Conservation (phyloP, 306 rosid genomes). For the Arachis stenosperma region DNA sequence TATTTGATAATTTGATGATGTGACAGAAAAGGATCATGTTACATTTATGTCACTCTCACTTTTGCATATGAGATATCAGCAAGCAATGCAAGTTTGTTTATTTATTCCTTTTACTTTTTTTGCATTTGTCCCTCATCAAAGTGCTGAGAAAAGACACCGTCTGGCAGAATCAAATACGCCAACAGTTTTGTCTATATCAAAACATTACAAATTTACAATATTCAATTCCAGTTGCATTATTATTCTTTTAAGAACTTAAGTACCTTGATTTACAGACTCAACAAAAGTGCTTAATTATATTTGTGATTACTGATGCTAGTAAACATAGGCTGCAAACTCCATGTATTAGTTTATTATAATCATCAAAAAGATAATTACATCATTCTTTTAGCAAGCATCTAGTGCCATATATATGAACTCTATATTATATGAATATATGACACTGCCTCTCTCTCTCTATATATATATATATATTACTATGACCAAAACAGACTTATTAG, state of each 20-base stretch:
- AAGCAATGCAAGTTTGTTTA: background rate
- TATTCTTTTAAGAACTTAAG: background rate
- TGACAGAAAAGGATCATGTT: conserved; percentile 23
- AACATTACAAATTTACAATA: no score
- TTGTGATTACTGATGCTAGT: background rate
- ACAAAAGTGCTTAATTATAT: background rate
- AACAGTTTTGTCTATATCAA: background rate
- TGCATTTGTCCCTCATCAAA: conserved; percentile 25
- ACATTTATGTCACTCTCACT: conserved; percentile 30
- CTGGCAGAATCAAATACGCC: conserved; percentile 30
- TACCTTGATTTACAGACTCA: no score
- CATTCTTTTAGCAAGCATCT: background rate
- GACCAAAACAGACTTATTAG: conserved; percentile 36
- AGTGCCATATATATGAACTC: conserved; percentile 21
- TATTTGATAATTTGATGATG: conserved; percentile 31
- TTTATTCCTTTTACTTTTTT: conserved; percentile 18
- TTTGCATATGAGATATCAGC: background rate
- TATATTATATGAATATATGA: conserved; percentile 26
- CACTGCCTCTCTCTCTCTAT: background rate
- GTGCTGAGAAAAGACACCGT: conserved; percentile 19
- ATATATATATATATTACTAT: conserved; percentile 20
- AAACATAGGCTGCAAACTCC: conserved; percentile 22
- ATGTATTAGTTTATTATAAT: conserved; percentile 23
- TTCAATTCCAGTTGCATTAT: background rate
- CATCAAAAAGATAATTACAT: conserved; percentile 32